Evolutionary conservation across 805 yeast species (phyloP).

Genomic region (Wickerhamiella azyma): DNA sequence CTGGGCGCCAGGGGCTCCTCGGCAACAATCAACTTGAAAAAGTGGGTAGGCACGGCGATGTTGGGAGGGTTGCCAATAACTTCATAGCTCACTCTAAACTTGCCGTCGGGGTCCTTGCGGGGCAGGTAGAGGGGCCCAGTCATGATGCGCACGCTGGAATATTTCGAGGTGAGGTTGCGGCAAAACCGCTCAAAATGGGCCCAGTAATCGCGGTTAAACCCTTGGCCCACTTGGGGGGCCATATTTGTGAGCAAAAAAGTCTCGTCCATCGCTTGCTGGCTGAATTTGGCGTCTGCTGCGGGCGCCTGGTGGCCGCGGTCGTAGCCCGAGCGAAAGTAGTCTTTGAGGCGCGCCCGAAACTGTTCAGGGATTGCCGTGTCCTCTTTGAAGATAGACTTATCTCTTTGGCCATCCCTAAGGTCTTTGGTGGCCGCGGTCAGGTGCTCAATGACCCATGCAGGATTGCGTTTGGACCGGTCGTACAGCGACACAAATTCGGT

Average conservation of each 20-base stretch:
- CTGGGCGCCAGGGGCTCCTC: conserved; percentile 36
- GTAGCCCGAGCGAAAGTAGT: conserved; percentile 88
- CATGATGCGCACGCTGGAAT: conserved; percentile 65
- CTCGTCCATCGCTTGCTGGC: conserved; percentile 87
- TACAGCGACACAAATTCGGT: conserved; percentile 74
- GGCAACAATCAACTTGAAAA: conserved; percentile 80
- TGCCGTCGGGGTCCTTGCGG: conserved; percentile 64
- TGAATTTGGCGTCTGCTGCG: conserved; percentile 90
- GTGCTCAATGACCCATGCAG: conserved; percentile 70
- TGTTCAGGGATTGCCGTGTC: conserved; percentile 66
- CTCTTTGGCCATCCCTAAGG: conserved; percentile 42
- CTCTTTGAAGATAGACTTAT: conserved; percentile 71
- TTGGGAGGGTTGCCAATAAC: conserved; percentile 94
- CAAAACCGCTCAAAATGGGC: conserved; percentile 88
- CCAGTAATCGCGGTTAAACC: conserved; percentile 96
- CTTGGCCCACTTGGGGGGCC: conserved; percentile 95
- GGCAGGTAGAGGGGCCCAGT: conserved; percentile 94
- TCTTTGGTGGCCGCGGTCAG: conserved; percentile 51
- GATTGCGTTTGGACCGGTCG: conserved; percentile 73
- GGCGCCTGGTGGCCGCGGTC: conserved; percentile 98
- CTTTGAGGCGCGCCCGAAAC: conserved; percentile 66
- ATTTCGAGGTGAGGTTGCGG: conserved; percentile 58
- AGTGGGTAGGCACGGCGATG: conserved; percentile 95
- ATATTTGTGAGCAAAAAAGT: conserved; percentile 83
- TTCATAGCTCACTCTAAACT: conserved; percentile 73